phyloP scores from a whole-genome alignment of 345 rosid genomes.

The Boechera retrofracta region DNA sequence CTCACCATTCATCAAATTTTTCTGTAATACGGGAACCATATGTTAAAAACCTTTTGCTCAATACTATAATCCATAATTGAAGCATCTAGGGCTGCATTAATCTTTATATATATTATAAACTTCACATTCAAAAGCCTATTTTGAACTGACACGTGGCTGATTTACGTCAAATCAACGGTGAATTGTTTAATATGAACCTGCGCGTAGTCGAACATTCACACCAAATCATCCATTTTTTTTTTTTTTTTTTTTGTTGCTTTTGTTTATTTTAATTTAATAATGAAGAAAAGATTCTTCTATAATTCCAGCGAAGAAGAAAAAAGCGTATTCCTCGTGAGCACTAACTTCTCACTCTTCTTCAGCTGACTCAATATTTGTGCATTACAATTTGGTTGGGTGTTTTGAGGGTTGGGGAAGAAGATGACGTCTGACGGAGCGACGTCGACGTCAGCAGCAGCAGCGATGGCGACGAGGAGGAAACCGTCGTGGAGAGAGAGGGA shows the following conservation, averaged over 20 bases:
- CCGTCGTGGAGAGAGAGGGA: slow-evolving; percentile 99
- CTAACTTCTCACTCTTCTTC: slow-evolving; percentile 40
- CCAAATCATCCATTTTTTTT: not conserved
- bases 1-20: slow-evolving; percentile 27
- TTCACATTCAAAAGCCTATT: too few species aligned
- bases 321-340: slow-evolving; percentile 63
- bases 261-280: not conserved
- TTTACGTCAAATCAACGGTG: not conserved
- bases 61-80: too few species aligned
- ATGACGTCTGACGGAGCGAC: slow-evolving; percentile 99
- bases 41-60: too few species aligned
- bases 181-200: not conserved
- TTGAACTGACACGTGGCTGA: slow-evolving; percentile 22
- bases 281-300: slow-evolving; percentile 42
- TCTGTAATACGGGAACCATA: too few species aligned
- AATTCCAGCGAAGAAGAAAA: slow-evolving; percentile 44
- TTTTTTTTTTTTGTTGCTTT: not conserved
- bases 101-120: too few species aligned
- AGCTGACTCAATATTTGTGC: slow-evolving; percentile 5
- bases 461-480: slow-evolving; percentile 66
- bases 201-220: slow-evolving; percentile 32
- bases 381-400: not conserved
- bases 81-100: too few species aligned
- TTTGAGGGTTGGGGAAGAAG: slow-evolving; percentile 36
- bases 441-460: slow-evolving; percentile 56